Base-by-base conservation (phyloP, 345 rosid genomes). In the Acer saccharum region DNA sequence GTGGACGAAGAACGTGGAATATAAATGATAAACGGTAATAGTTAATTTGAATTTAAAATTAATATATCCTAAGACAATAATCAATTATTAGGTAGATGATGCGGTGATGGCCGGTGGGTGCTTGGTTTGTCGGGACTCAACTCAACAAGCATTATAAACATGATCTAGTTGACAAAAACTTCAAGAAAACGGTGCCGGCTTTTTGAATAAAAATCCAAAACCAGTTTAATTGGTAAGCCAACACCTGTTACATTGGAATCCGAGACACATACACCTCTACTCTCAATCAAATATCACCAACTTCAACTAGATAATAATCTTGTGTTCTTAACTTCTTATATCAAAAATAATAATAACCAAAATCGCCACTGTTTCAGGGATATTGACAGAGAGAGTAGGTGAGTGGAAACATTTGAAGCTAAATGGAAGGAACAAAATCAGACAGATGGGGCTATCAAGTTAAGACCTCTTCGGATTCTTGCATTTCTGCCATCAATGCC, bases 401-500 rank as follows among this genome's bases (percentile, higher is more conserved):
- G 46, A 43, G 46, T 43, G 46, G 11, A 35, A 35, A 27, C 1
- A 4, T 48, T 55, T 13, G 2, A 55, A 2, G 77, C 54, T 68
- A 61, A 69, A 91, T 87, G 90, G 92, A 86, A 72, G 81, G 79
- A 58, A 75, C 81, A 65, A 92, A 83, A 81, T 81, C 84, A 69
- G 95, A 92, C 71, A 84, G 77, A 70, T 95, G 98, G 95, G 98
- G 98, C 7, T 93, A 93, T 70, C 86, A 87, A 79, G 90, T 92
- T n/a, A 86, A 69, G 43, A 79, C 97, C 29, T 73, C 78, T 71
- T 91, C 95, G 1, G 90, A 91, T 86, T 83, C 81, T 72, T 92
- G 98, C 81, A 84, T 91, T 79, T 72, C 86, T 80, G 90, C 89
- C 18, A 91, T 93, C 82, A 88, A 91, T 81, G 88, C 89, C 44